Base-by-base conservation (phyloP, 2,329 filamentous ascomycete species). In the Neurospora crassa region DNA sequence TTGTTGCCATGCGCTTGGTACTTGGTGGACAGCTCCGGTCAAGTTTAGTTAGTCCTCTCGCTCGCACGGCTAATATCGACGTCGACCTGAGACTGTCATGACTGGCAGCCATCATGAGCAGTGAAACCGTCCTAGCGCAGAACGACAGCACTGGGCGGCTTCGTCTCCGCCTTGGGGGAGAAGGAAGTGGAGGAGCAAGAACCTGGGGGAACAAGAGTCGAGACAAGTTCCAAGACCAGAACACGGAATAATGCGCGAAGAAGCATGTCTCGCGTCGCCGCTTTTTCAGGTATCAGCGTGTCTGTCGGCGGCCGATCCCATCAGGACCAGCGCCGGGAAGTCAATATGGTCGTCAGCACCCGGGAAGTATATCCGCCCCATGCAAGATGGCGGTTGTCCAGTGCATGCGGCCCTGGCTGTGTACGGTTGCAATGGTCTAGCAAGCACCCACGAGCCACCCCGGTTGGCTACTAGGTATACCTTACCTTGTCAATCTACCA, bases 201-300 rank as follows among this genome's bases (percentile, higher is more conserved):
- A 34, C 3, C 16, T 18, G 12, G 53, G 29, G 53, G 24, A 37
- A 63, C 53, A 18, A 63, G 53, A 63, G 53, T 34, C 53, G 29
- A 63, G 53, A 63, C 53, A 63, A 18, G 53, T 63, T 63, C 53
- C 53, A 63, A 34, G 53, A 34, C 53, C 24, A 59, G 53, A 34
- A 37, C 53, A 37, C 53, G 53, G 53, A 63, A 63, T 69, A 67
- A 70, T 70, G 71, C 16, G 67, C 40, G 34, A 68, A 41, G 34
- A 68, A 70, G 69, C 43, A 67, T 69, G 68, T 24, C 45, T 71
- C 71, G 72, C 53, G 53, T 63, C 53, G 53, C 53, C 53, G 53
- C 53, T 11, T 63, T 34, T 63, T 63, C 53, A 37, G 47, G 20
- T 53, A 53, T 53, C 47, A 53, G 20, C 47, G 47, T 53, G 47